These are phyloP conservation scores for Lactarius quietus DNA, from an alignment of 768 basidiomycete species.

Conservation along the genomic window DNA sequence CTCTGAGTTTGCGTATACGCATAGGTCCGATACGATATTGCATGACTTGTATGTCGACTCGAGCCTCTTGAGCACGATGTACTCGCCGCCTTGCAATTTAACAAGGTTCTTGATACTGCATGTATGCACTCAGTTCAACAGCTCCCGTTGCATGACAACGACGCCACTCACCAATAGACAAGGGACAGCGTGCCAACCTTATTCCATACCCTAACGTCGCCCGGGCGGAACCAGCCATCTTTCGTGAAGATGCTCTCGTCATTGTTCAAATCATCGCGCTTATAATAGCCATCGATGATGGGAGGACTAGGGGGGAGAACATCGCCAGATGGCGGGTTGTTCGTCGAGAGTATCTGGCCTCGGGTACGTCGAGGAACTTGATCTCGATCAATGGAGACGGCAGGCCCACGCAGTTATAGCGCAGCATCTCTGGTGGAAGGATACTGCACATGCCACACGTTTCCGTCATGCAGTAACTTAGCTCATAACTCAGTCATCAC, in stretches of 20 bases:
- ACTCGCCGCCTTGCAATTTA: conserved; percentile 83
- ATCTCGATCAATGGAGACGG: conserved; percentile 86
- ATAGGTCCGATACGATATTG: conserved; percentile 74
- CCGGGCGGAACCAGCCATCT: conserved; percentile 93
- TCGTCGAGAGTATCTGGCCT: conserved; percentile 81
- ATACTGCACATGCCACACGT: conserved; percentile 88
- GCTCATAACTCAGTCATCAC: not conserved
- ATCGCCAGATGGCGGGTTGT: conserved; percentile 77
- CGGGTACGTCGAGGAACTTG: conserved; percentile 78
- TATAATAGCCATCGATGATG: conserved; percentile 88
- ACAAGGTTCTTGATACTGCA: conserved; percentile 84
- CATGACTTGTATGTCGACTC: conserved; percentile 86
- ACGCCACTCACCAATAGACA: conserved; percentile 72
- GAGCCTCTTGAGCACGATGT: conserved; percentile 88
- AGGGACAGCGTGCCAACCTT: conserved; percentile 82
- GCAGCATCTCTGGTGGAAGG: conserved; percentile 78
- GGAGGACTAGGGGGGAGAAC: conserved; percentile 85
- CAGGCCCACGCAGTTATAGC: conserved; percentile 75
- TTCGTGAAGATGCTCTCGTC: conserved; percentile 81
- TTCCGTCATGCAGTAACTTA: conserved; percentile 97
- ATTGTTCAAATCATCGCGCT: conserved; percentile 82
- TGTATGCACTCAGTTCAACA: not conserved
- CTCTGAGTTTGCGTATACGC: conserved; percentile 72
- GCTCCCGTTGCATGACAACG: too few relatives aligned
- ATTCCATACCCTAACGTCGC: conserved; percentile 95